A percentile compares a stretch with the other conserved stretches of the same genome.
phyloP scores from a whole-genome alignment of 495 filamentous ascomycete species.

The Friedmanniomyces simplex region DNA sequence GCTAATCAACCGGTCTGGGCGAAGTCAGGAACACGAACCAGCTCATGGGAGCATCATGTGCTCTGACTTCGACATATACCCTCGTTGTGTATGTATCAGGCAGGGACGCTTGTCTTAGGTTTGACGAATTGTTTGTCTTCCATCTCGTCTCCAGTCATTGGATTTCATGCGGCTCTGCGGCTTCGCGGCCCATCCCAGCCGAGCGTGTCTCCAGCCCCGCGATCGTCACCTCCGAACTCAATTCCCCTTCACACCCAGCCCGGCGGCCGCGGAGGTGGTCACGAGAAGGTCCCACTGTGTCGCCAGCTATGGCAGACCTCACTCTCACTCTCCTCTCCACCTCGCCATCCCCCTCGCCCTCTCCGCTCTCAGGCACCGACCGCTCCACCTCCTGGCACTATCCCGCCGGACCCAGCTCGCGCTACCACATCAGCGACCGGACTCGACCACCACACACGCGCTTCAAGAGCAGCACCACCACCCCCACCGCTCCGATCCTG shows the following conservation, averaged over 20 bases:
- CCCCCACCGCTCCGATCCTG: not conserved
- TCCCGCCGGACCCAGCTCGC: not conserved
- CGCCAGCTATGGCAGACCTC: not conserved
- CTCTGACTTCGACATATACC: not conserved
- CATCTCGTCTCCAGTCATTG: not conserved
- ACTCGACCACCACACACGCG: not conserved
- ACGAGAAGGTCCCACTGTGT: not conserved
- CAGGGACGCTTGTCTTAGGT: too few species aligned
- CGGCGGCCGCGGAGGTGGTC: not conserved
- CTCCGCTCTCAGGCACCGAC: not conserved
- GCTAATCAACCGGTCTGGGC: constrained; percentile 9
- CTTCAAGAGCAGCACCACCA: constrained; percentile 3
- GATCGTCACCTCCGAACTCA: not conserved
- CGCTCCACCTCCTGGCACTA: not conserved
- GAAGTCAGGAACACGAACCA: constrained; percentile 10
- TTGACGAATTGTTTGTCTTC: not conserved
- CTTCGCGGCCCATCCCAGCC: too few species aligned
- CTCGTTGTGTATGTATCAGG: too few species aligned
- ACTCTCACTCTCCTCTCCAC: not conserved
- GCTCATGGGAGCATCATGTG: not conserved
- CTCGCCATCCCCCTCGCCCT: not conserved
- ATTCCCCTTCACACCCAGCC: not conserved
- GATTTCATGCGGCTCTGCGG: not conserved
- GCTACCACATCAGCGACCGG: not conserved
- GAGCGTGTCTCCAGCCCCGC: not conserved